These are phyloP conservation scores for Fallopia convolvulus DNA, from an alignment of 148 eudicot genomes.

Conservation along the genomic window DNA sequence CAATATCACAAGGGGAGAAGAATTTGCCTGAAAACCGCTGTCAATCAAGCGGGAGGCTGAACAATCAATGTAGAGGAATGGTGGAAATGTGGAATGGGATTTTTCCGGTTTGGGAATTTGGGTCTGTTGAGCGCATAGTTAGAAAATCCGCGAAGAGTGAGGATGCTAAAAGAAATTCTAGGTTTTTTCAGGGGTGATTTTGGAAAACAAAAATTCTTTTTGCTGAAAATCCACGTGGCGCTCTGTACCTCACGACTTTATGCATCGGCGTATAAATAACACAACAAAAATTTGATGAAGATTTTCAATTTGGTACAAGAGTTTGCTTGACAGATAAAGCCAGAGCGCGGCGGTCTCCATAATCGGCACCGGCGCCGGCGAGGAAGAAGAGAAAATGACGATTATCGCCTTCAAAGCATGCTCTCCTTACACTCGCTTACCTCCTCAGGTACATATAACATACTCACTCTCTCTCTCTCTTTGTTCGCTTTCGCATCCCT, in stretches of 20 bases:
- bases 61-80: neutral
- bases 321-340: neutral
- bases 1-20: neutral
- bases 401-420: conserved; percentile 21
- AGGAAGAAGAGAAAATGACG: conserved; percentile 13
- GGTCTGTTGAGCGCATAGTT: neutral
- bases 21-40: neutral
- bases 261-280: neutral
- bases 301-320: neutral
- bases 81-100: neutral
- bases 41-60: neutral
- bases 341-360: neutral
- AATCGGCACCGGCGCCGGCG: neutral
- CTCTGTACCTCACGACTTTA: neutral
- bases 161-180: neutral
- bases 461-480: neutral
- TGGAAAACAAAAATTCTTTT: neutral
- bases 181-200: neutral
- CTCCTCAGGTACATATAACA: conserved; percentile 39
- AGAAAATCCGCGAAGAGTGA: neutral
- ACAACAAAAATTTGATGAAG: neutral
- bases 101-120: neutral
- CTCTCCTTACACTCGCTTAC: conserved; percentile 39
- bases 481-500: neutral
- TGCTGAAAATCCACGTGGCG: neutral